Evolutionary conservation across 805 yeast species (phyloP).

Genomic region (Cyberlindnera petersonii): DNA sequence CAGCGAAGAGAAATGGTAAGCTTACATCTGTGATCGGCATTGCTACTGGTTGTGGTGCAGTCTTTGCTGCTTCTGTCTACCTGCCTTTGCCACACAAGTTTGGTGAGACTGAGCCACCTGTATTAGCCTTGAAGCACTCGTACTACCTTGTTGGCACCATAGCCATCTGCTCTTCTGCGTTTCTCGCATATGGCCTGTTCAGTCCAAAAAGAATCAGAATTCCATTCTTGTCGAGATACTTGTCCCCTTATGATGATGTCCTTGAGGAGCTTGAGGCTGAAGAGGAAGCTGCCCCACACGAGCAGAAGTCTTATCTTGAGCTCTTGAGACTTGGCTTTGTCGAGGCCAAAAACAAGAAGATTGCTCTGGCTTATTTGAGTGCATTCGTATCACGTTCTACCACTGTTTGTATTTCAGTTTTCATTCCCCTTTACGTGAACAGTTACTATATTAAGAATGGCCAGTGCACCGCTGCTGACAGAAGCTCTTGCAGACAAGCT

Average conservation of each 20-base stretch:
- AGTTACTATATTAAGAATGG: constrained; percentile 50
- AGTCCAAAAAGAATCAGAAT: constrained; percentile 34
- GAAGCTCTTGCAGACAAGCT: constrained; percentile 54
- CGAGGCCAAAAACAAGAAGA: constrained; percentile 44
- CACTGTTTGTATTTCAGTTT: constrained; percentile 53
- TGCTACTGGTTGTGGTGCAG: constrained; percentile 63
- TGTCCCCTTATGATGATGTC: constrained; percentile 30
- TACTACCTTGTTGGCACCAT: constrained; percentile 45
- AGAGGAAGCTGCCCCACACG: constrained; percentile 19
- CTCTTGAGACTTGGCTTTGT: constrained; percentile 45
- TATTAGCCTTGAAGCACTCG: constrained; percentile 43
- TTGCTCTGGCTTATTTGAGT: constrained; percentile 56
- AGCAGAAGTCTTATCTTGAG: constrained; percentile 32
- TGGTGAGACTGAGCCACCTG: constrained; percentile 37
- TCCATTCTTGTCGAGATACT: constrained; percentile 24
- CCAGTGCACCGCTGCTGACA: constrained; percentile 37
- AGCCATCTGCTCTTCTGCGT: constrained; percentile 36
- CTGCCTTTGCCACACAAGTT: constrained; percentile 54
- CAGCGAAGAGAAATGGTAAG: constrained; percentile 43
- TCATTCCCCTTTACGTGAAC: constrained; percentile 61
- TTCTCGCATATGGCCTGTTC: constrained; percentile 43
- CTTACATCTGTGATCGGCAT: constrained; percentile 60
- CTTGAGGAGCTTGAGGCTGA: constrained; percentile 32
- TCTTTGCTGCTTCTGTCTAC: constrained; percentile 52
- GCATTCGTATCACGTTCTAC: constrained; percentile 62